phyloP scores from a whole-genome alignment of 345 rosid genomes.

The Eucalyptus marginata region DNA sequence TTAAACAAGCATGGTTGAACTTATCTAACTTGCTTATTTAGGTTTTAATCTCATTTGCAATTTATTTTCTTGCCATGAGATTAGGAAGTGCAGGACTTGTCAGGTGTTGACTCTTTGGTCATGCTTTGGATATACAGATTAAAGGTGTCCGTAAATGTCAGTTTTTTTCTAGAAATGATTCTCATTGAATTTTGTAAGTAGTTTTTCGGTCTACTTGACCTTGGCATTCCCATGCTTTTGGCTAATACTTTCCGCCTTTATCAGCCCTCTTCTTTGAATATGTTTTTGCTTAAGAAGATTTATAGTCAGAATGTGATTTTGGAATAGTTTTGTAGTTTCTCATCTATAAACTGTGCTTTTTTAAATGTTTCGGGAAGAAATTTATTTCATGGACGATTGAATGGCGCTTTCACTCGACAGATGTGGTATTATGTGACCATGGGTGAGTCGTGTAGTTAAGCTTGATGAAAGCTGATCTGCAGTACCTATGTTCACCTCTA shows the following conservation, averaged over 20 bases:
- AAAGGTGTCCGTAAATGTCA: neutral
- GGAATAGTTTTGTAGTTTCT: neutral
- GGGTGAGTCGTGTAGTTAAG: conserved; percentile 26
- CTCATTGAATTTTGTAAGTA: neutral
- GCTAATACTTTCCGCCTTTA: neutral
- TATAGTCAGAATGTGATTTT: neutral
- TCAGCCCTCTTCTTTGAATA: neutral
- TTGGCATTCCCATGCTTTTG: neutral
- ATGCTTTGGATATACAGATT: neutral
- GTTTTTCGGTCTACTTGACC: neutral
- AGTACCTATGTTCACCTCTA: neutral
- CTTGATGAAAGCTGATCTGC: neutral
- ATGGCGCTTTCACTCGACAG: conserved; percentile 75
- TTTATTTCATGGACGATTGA: conserved; percentile 75
- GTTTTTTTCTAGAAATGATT: neutral
- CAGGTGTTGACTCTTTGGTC: neutral
- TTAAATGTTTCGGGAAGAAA: conserved; percentile 31
- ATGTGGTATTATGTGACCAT: conserved; percentile 51
- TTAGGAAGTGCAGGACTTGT: neutral
- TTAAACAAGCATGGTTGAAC: neutral
- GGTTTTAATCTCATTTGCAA: neutral
- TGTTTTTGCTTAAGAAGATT: neutral
- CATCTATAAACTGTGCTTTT: neutral
- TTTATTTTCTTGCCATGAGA: neutral
- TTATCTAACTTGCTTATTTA: neutral